These are phyloP conservation scores for Trichoderma gamsii DNA, from an alignment of 495 filamentous ascomycete species.

Conservation along the genomic window DNA sequence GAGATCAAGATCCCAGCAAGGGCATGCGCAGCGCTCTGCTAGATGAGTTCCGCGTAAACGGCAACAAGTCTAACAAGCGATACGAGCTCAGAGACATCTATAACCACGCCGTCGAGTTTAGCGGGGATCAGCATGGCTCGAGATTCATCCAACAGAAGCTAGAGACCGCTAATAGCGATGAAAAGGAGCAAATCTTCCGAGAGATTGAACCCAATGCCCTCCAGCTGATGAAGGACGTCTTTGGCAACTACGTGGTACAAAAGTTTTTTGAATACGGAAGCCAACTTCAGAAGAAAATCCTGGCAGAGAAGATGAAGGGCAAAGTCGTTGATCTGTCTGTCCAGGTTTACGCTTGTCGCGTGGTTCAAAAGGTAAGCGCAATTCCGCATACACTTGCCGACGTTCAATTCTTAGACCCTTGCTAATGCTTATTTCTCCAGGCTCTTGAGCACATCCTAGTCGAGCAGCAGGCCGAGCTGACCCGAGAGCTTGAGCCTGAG, in stretches of 20 bases:
- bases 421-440: conserved; percentile 35
- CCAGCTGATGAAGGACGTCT: conserved; percentile 92
- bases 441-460: conserved; percentile 87
- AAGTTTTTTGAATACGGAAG: conserved; percentile 97
- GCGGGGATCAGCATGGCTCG: conserved; percentile 91
- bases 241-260: conserved; percentile 97
- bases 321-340: conserved; percentile 72
- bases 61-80: conserved; percentile 63
- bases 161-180: conserved; percentile 90
- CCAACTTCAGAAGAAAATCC: conserved; percentile 80
- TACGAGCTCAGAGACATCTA: conserved; percentile 93
- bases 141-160: conserved; percentile 95
- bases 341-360: conserved; percentile 93
- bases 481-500: conserved; percentile 74
- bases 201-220: conserved; percentile 79
- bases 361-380: conserved; percentile 77
- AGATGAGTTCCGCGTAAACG: conserved; percentile 71
- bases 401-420: background rate
- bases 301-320: conserved; percentile 81
- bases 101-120: conserved; percentile 85
- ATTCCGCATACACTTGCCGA: background rate
- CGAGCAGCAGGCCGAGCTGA: conserved; percentile 80
- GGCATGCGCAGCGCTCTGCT: conserved; percentile 65
- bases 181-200: conserved; percentile 88
- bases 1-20: conserved; percentile 60